These are phyloP conservation scores for Tripidium arundinaceum DNA, from an alignment of 202 grass and related monocot genomes.

Conservation along the genomic window DNA sequence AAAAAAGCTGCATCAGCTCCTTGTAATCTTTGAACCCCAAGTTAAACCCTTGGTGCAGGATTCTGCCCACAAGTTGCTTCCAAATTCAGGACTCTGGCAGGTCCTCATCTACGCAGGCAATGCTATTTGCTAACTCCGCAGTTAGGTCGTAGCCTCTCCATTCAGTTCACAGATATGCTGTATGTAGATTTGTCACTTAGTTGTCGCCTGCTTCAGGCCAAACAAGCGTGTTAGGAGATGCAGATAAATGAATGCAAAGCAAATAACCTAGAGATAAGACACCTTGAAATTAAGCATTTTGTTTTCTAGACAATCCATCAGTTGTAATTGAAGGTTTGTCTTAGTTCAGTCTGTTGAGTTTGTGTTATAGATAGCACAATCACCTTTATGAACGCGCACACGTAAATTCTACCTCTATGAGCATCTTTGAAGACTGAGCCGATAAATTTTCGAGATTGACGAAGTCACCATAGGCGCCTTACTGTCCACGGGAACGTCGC, in stretches of 20 bases:
- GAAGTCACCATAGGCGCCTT: no score
- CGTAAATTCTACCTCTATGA: no score
- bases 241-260: neutral
- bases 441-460: no score
- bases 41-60: neutral
- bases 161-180: slow-evolving; percentile 14
- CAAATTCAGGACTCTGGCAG: slow-evolving; percentile 25
- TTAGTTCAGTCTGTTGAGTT: neutral
- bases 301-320: neutral
- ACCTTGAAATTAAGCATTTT: neutral
- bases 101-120: slow-evolving; percentile 22
- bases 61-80: slow-evolving; percentile 18
- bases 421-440: no score
- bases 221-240: slow-evolving; percentile 14
- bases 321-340: neutral
- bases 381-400: no score
- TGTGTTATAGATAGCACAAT: neutral
- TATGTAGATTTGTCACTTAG: slow-evolving; percentile 21
- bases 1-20: slow-evolving; percentile 45
- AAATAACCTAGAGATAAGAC: slow-evolving; percentile 1
- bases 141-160: slow-evolving; percentile 22
- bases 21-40: slow-evolving; percentile 16
- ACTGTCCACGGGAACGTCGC: no score
- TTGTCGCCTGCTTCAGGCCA: slow-evolving; percentile 38
- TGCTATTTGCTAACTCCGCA: slow-evolving; percentile 26